Percentiles rank a stretch among this genome's conserved stretches.
Conservation (phyloP, 768 basidiomycete genomes). For the Russula griseocarnosa region DNA sequence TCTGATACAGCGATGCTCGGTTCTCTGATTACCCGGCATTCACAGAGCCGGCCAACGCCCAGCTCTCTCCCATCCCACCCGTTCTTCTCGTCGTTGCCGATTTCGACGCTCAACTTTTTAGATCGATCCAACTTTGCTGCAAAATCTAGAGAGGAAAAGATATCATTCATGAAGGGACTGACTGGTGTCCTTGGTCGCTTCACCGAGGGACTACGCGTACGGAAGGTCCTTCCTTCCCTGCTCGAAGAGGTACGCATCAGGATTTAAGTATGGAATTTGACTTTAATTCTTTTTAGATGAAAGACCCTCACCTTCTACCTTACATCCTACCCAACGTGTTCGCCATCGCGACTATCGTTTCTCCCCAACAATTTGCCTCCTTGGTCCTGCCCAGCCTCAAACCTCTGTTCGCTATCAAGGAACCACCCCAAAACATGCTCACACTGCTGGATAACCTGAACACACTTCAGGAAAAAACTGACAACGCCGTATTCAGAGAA, state of each 20-base stretch:
- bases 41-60: conserved; percentile 69
- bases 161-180: conserved; percentile 92
- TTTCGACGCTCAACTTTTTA: conserved; percentile 93
- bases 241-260: conserved; percentile 78
- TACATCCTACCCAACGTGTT: conserved; percentile 97
- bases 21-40: conserved; percentile 75
- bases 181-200: conserved; percentile 77
- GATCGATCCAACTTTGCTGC: conserved; percentile 94
- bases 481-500: conserved; percentile 80
- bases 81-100: conserved; percentile 94
- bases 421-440: conserved; percentile 96
- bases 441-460: conserved; percentile 86
- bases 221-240: conserved; percentile 88
- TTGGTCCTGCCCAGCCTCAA: conserved; percentile 83
- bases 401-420: conserved; percentile 85
- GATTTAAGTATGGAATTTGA: neutral
- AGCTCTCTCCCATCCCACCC: conserved; percentile 75
- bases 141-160: conserved; percentile 92
- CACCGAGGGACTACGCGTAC: conserved; percentile 76
- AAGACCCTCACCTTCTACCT: conserved; percentile 88
- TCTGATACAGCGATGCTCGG: conserved; percentile 61
- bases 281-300: conserved; percentile 56
- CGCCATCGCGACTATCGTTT: conserved; percentile 72
- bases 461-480: conserved; percentile 85
- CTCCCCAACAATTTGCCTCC: conserved; percentile 73